These are phyloP conservation scores for Cladosporium sp. DNA, from an alignment of 2,329 filamentous ascomycete genomes.

Conservation along the genomic window DNA sequence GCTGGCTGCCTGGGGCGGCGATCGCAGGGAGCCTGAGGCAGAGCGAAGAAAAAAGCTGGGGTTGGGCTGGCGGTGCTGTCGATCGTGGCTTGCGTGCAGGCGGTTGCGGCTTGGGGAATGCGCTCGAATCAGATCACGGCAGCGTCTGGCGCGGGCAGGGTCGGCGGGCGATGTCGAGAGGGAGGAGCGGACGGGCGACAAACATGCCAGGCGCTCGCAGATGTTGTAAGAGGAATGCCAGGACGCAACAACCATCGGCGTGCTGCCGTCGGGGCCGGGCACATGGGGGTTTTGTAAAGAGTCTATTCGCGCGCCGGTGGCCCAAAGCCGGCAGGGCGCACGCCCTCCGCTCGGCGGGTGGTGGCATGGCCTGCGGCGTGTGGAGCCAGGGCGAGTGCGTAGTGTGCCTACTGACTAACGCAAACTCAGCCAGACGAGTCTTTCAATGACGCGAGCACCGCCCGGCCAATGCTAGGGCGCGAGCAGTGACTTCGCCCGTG, in stretches of 20 bases:
- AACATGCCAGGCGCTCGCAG: constrained; percentile 7
- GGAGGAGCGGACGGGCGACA: neutral
- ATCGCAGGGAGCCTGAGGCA: neutral
- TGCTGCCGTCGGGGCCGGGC: constrained; percentile 1
- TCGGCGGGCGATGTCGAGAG: too few species aligned
- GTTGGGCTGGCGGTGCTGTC: neutral
- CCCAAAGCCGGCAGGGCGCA: constrained; percentile 6
- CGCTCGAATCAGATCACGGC: neutral
- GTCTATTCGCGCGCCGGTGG: constrained; percentile 4
- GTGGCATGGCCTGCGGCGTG: neutral
- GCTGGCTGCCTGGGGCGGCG: neutral
- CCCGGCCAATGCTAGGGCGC: constrained; percentile 1
- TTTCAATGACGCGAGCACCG: constrained; percentile 9
- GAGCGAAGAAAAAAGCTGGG: constrained; percentile 9
- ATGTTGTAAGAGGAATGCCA: neutral
- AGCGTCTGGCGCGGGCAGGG: too few species aligned
- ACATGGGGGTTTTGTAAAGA: constrained; percentile 8
- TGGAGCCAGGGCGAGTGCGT: neutral
- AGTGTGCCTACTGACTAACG: constrained; percentile 1
- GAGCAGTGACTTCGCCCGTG: constrained; percentile 9
- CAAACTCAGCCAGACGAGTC: neutral
- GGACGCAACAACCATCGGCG: neutral
- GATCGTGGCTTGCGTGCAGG: too few species aligned
- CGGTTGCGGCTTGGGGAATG: neutral
- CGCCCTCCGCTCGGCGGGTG: neutral